Evolutionary conservation across 2,329 filamentous ascomycete genomes (phyloP), one percentile per base, ranked within the genome.

Genomic region (Pseudodiploospora longispora): DNA sequence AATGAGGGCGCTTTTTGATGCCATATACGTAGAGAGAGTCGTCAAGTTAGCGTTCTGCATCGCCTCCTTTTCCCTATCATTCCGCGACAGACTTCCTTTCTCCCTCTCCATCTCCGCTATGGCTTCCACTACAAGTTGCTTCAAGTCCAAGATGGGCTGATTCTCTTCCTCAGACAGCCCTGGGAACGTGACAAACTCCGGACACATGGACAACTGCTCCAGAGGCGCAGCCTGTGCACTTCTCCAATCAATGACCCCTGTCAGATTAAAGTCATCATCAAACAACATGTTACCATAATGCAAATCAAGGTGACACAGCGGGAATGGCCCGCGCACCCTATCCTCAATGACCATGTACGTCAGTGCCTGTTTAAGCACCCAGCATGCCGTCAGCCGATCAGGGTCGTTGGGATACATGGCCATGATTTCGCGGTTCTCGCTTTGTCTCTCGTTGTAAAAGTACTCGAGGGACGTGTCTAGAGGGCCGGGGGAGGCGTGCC

Each of bases 281-380:
- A 69, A 68, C 5, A 67, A 60, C 47, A 70, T 52, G 36, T 70
- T 68, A 34, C 63, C 62, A 47, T 53, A 60, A 52, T 65, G 64
- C 4, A 66, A 50, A 30, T 39, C 30, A 41, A 34, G 39, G 33
- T 41, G 39, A 19, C 62, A 63, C 1, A 66, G 49, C n/a, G 60
- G 59, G 52, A 63, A 67, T 10, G 62, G 63, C 36, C 64, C 59
- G 41, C 51, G 48, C 19, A 62, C 46, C 41, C 55, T 49, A 32
- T 57, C 54, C 41, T 60, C 56, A 36, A 61, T 46, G 28, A 60
- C 44, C 6, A 59, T 58, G 5, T 61, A 53, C 10, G 56, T 30
- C 9, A 62, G 45, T 34, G 55, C 46, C 9, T 42, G 50, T 46
- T 61, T 62, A 29, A 61, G 43, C 33, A 62, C 48, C 60, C 56